phyloP scores from a whole-genome alignment of 2,329 filamentous ascomycete genomes.

The Rhinocladiella similis region DNA sequence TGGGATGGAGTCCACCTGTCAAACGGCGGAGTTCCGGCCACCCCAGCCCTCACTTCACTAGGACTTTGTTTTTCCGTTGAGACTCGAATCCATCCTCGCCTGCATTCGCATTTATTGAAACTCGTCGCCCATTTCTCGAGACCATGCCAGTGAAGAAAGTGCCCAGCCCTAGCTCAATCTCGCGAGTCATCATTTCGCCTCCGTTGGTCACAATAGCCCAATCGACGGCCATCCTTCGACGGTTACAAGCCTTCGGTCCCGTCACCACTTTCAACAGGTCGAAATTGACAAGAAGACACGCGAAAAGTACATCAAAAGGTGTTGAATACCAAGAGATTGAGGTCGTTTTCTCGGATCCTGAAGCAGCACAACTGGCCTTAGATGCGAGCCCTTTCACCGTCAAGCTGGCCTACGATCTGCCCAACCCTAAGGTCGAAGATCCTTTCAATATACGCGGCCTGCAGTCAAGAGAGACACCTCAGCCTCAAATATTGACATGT shows the following conservation, averaged over 20 bases:
- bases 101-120: too few species aligned
- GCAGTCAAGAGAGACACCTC: constrained; percentile 19
- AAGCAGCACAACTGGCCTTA: constrained; percentile 9
- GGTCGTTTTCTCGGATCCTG: constrained; percentile 18
- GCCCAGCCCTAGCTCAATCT: constrained; percentile 10
- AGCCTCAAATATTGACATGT: constrained; percentile 22
- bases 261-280: constrained; percentile 11
- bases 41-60: too few species aligned
- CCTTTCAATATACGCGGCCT: constrained; percentile 28
- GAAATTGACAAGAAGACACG: background rate
- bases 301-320: background rate
- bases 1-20: too few species aligned
- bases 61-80: too few species aligned
- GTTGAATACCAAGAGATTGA: constrained; percentile 15
- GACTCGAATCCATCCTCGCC: too few species aligned
- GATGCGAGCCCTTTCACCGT: constrained; percentile 22
- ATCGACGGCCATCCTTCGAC: constrained; percentile 24
- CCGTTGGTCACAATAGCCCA: constrained; percentile 19
- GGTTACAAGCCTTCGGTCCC: constrained; percentile 24
- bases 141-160: constrained; percentile 13
- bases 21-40: too few species aligned
- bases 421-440: constrained; percentile 22
- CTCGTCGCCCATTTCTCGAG: background rate
- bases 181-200: constrained; percentile 22
- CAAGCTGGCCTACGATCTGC: constrained; percentile 18